Evolutionary conservation across 2,329 filamentous ascomycete species (phyloP), one percentile per base, ranked within the genome.

Genomic region (Basipetospora chlamydospora): DNA sequence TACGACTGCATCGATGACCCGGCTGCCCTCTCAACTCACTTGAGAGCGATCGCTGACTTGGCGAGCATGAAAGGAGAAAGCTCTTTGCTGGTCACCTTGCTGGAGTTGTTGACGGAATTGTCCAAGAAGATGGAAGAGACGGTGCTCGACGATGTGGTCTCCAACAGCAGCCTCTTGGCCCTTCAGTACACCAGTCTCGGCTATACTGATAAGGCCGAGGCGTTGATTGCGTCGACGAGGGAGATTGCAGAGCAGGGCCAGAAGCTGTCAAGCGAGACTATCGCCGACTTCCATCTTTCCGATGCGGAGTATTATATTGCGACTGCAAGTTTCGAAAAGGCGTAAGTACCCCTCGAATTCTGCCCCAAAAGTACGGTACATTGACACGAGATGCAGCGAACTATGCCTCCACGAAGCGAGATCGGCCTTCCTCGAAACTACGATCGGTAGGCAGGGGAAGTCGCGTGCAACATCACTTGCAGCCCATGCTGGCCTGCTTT

Each of bases 221-320:
- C 60, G 41, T 50, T 61, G 0, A 63, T 95, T 12, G 63, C 67
- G 1, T 66, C 68, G 38, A 73, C 75, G 3, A 67, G 76, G 42
- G 54, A 59, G 15, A 64, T 66, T 13, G 43, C 61, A 7, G 46
- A 54, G 28, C 49, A 58, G 35, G 49, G 57, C n/a, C 50, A 58
- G n/a, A 48, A 48, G 0, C 42, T 52, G 3, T 56, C 60, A 3
- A 51, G 51, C 10, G 59, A 65, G 13, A 53, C 61, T 5, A 44
- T 63, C 15, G 63, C 63, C 8, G 55, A 56, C 12, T 80, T 80
- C 32, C 32, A 86, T 44, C 58, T 94, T 6, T 73, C 76, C 0
- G 75, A 77, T 42, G 77, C 81, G 1, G 83, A 93, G 51, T 85
- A 86, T 51, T 64, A 78, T 20, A 60, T 87, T 13, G 70, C 71